phyloP scores from a whole-genome alignment of 1,284 basidiomycete species.

The Austroboletus niveus region DNA sequence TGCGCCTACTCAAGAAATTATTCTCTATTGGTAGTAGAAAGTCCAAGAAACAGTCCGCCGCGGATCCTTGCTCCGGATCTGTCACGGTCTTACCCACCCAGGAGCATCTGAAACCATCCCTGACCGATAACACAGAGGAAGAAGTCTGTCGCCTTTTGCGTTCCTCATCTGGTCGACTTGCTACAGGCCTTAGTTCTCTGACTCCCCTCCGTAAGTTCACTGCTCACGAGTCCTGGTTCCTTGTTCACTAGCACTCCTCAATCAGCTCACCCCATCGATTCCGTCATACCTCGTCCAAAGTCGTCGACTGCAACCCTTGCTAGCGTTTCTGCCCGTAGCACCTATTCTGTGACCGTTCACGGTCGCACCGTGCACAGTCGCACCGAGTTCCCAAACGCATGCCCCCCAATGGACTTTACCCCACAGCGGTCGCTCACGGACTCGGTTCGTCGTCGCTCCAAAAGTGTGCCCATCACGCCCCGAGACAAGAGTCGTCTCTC shows the following conservation, averaged over 20 bases:
- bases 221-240: background rate
- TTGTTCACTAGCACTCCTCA: background rate
- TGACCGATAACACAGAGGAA: conserved; percentile 52
- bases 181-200: conserved; percentile 53
- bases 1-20: conserved; percentile 71
- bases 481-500: conserved; percentile 53
- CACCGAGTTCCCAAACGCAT: conserved; percentile 64
- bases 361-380: conserved; percentile 57
- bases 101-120: conserved; percentile 13
- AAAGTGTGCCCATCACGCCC: conserved; percentile 37
- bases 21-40: conserved; percentile 68
- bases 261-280: conserved; percentile 66
- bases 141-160: conserved; percentile 62
- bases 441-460: conserved; percentile 31
- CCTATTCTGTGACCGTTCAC: conserved; percentile 69
- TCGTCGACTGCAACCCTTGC: conserved; percentile 48
- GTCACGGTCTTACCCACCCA: conserved; percentile 4
- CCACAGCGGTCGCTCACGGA: conserved; percentile 26
- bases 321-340: conserved; percentile 53
- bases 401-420: conserved; percentile 37
- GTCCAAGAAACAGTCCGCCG: conserved; percentile 41
- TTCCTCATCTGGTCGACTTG: conserved; percentile 66
- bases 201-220: conserved; percentile 64
- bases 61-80: conserved; percentile 6
- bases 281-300: conserved; percentile 46